Conservation (phyloP, 495 filamentous ascomycete genomes). For the Penicillium flavigenum region DNA sequence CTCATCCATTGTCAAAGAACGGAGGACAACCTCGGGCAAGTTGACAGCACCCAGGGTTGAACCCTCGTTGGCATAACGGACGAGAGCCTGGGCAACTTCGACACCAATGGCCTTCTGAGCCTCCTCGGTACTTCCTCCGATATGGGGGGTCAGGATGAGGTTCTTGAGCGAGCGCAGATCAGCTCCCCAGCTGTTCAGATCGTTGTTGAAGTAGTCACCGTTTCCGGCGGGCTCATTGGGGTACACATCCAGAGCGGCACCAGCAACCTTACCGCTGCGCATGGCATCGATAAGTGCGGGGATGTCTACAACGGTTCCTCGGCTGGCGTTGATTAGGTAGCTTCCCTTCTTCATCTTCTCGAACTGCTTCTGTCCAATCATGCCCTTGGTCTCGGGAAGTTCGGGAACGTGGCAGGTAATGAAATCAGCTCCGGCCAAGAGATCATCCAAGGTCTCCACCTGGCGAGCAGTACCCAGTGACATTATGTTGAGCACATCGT, state of each 20-base stretch:
- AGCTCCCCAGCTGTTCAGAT: constrained; percentile 82
- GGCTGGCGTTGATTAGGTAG: constrained; percentile 94
- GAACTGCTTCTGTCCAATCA: constrained; percentile 77
- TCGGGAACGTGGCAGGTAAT: constrained; percentile 94
- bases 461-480: constrained; percentile 83
- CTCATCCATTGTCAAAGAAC: constrained; percentile 83
- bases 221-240: constrained; percentile 91
- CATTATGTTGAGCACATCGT: constrained; percentile 92
- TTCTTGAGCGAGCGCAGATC: constrained; percentile 86
- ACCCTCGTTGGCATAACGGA: constrained; percentile 91
- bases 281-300: constrained; percentile 87
- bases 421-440: constrained; percentile 83
- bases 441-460: constrained; percentile 69
- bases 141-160: constrained; percentile 92
- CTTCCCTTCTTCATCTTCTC: constrained; percentile 87
- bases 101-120: constrained; percentile 95
- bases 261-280: constrained; percentile 84
- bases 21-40: constrained; percentile 87
- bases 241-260: constrained; percentile 94
- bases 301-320: constrained; percentile 92
- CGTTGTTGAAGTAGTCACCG: constrained; percentile 86
- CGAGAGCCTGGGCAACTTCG: constrained; percentile 83
- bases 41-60: constrained; percentile 90
- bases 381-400: constrained; percentile 82
- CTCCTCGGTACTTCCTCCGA: constrained; percentile 96